Base-by-base conservation (phyloP, 2,329 filamentous ascomycete species). In the Cercospora zeae-maydis region DNA sequence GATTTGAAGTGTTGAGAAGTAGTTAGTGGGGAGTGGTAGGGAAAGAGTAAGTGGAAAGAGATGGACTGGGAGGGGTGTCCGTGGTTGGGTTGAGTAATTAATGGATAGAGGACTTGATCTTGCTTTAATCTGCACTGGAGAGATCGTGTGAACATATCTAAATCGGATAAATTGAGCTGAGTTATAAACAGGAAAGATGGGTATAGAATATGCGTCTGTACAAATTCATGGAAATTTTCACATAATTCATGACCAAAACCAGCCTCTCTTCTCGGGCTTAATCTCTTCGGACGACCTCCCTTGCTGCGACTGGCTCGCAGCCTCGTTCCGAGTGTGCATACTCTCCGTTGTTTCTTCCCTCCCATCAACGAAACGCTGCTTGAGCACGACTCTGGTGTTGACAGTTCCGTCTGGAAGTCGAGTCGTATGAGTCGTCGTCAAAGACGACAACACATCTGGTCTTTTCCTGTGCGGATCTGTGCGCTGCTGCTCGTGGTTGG, bases 291-390 rank as follows among this genome's bases (percentile, higher is more conserved):
- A 24, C 24, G 61, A 5, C 24, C 39, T 27, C 14, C 64, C 49
- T 30, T 57, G 27, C n/a, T 33, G 27, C 9, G n/a, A 16, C 16
- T 53, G 27, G 49, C 9, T 58, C 54, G 33, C 42, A 24, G 37
- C 36, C 31, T 67, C 64, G 19, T 65, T 63, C 16, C 55, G 55
- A 0, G 78, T 81, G 36, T 86, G 81, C 3, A 82, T 75, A 7
- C 81, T 84, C 67, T 86, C 83, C 8, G 82, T 80, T 34, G 75
- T 83, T 71, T 87, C 84, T 69, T 87, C 85, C 3, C 80, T 78
- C 0, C 86, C 86, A 75, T 88, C 84, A 1, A 82, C 77, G 68
- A 86, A 88, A 2, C 82, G 79, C 69, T 82, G 84, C 65, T 84
- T 87, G 14, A 85, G 75, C 9, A 85, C 76, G 1, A 81, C 80